Evolutionary conservation across 257 asterid genomes (phyloP), one percentile per base, ranked within the genome.

Genomic region (Solanum pinnatisectum): DNA sequence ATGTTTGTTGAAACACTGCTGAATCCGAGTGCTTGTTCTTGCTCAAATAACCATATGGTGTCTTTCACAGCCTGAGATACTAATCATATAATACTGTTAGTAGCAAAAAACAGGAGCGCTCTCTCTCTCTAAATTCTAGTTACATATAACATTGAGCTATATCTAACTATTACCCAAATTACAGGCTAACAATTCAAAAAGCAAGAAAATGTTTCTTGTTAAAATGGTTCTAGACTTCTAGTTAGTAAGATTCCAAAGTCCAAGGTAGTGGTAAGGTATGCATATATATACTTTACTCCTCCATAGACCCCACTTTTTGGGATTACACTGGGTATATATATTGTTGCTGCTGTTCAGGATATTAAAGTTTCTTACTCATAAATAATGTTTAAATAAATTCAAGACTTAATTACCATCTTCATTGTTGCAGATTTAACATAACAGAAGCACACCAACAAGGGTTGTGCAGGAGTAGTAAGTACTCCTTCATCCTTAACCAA

Each of bases 11-110:
- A 96, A 88, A 97, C 99, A 84, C 98, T 97, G 93, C 98, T 97
- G 92, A 96, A 96, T 88, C 99, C 99, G 81, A 97, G 92, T 8
- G 98, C 98, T 94, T 96, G 99, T 87, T 97, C 98, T 94, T 97
- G 99, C 88, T 97, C 98, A 88, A 96, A 96, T 60, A 95, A 77
- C 99, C 99, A 97, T 89, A 95, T 93, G 74, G 87, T 81, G 81
- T 89, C 93, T 91, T 96, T 97, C 77, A 93, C 93, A 83, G 92
- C 98, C 99, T 96, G 94, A 78, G 86, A 90, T 88, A 90, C 90
- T 85, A 90, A 88, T 90, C 74, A 67, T 85, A 52, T 71, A n/a
- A 87, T 86, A 77, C 87, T 82, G 91, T 90, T 87, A 88, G 77
- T 35, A 46, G 65, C 73, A 67, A 23, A 73, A 59, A 3, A 65